Percentiles rank a stretch among this genome's conserved stretches.
These are phyloP conservation scores for Trametes versicolor DNA, from an alignment of 1,284 basidiomycete species.

Conservation along the genomic window DNA sequence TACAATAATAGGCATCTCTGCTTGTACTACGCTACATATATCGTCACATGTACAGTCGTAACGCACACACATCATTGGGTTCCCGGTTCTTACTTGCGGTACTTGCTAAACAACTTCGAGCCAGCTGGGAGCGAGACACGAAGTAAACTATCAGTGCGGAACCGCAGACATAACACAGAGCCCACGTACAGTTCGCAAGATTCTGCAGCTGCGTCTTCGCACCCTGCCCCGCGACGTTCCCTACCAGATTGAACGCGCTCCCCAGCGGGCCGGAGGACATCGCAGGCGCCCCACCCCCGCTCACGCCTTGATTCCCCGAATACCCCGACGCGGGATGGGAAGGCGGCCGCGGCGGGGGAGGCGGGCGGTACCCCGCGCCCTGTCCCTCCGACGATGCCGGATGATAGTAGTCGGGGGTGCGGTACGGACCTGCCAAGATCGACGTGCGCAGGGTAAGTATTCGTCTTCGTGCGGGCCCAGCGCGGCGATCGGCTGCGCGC, in stretches of 20 bases:
- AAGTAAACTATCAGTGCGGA: conserved; percentile 10
- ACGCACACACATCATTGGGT: background rate
- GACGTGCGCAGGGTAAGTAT: conserved; percentile 4
- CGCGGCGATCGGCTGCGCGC: conserved; percentile 16
- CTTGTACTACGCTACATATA: conserved; percentile 8
- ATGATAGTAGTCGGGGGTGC: conserved; percentile 22
- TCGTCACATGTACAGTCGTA: background rate
- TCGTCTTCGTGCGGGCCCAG: background rate
- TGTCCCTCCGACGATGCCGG: conserved; percentile 18
- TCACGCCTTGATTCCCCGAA: conserved; percentile 10
- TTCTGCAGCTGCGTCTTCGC: conserved; percentile 36
- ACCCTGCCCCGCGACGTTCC: conserved; percentile 32
- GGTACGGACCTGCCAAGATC: conserved; percentile 32
- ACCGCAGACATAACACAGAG: background rate
- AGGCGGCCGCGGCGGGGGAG: conserved; percentile 23
- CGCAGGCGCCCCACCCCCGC: conserved; percentile 14
- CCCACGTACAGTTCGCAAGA: conserved; percentile 38
- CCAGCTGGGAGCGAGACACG: conserved; percentile 19
- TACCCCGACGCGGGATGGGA: conserved; percentile 25
- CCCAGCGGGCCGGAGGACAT: conserved; percentile 33
- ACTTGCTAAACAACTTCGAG: conserved; percentile 34
- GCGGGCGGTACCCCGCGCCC: conserved; percentile 10
- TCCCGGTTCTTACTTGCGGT: conserved; percentile 17
- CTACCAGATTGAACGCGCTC: conserved; percentile 32
- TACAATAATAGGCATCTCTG: conserved; percentile 2